Evolutionary conservation across 352 stramenopile species (phyloP), one percentile per base, ranked within the genome.

Genomic region (Phytophthora citricola): DNA sequence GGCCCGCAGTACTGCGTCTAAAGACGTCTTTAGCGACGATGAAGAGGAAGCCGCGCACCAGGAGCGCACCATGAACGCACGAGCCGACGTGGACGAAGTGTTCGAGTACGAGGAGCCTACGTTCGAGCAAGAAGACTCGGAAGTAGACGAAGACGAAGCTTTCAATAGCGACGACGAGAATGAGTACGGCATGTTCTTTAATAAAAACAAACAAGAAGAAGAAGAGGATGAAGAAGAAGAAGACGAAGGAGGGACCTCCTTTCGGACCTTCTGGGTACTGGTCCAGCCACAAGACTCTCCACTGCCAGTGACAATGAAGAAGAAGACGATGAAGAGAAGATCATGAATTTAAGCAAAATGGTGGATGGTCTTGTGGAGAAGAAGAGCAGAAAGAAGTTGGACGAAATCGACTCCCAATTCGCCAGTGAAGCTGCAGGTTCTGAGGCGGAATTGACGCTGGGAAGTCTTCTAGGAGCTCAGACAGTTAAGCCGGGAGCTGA

Each of bases 101-200:
- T 90, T 93, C 66, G 87, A 93, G 75, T 92, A 92, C 66, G 85
- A 95, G 59, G 70, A 83, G 52, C 85, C 85, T 12, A 90, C 77
- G 40, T 83, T 80, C 36, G 87, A 94, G 22, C 87, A 90, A 22
- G 76, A 95, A 46, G 95, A 98, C 73, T 96, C 95, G 71, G 92
- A 98, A 73, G 96, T 98, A 69, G 85, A 94, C 63, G 92, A 98
- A 67, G 92, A 98, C 60, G 90, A 94, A 57, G 93, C 95, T 24
- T 98, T 98, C 74, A 93, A 98, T 65, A 97, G 90, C 44, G 93
- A 98, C 5, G 93, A 98, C 71, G 95, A 98, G 64, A 66, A 84
- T 17, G 76, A 80, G 17, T 98, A 94, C 65, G 92, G 92, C 34
- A 74, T 75, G 36, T 97, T 98, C 70, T 98, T 97, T 61, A 69